A percentile compares a stretch with the other conserved stretches of the same genome.
These are phyloP conservation scores for Cucumis variabilis DNA, from an alignment of 331 rosid species.

Conservation along the genomic window DNA sequence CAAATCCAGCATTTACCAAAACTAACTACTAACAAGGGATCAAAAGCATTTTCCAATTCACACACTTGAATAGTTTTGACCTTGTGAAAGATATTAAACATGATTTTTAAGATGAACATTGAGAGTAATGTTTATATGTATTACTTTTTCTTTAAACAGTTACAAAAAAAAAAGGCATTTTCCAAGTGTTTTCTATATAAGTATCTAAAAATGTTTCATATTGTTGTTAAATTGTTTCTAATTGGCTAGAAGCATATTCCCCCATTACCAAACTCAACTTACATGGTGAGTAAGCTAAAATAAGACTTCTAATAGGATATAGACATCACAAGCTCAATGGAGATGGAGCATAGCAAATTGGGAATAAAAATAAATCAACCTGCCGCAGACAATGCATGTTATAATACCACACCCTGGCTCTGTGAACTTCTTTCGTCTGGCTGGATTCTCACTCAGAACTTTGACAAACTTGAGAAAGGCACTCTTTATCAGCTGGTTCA, in stretches of 20 bases:
- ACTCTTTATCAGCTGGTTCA: conserved; percentile 39
- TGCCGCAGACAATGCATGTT: conserved; percentile 50
- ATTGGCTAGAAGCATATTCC: not conserved
- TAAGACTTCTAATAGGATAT: not conserved
- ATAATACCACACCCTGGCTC: conserved; percentile 37
- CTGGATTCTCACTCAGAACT: conserved; percentile 40
- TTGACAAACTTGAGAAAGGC: conserved; percentile 48
- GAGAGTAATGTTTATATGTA: not conserved
- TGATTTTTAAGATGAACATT: not conserved
- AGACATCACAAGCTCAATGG: not conserved
- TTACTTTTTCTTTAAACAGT: not conserved
- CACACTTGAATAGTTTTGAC: not conserved
- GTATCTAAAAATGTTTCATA: too few species aligned
- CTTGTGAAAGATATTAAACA: not conserved
- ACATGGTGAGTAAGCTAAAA: not conserved
- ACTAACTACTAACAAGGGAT: not conserved
- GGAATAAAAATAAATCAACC: conserved; percentile 40
- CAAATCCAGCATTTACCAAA: not conserved
- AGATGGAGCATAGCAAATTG: not conserved
- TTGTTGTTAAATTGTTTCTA: not conserved
- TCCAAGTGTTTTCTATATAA: too few species aligned
- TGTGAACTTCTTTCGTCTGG: conserved; percentile 33
- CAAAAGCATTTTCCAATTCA: not conserved
- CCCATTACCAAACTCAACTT: not conserved
- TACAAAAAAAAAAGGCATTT: not conserved